Conservation (phyloP, 208 protist species). For the Leishmania amazonensis region DNA sequence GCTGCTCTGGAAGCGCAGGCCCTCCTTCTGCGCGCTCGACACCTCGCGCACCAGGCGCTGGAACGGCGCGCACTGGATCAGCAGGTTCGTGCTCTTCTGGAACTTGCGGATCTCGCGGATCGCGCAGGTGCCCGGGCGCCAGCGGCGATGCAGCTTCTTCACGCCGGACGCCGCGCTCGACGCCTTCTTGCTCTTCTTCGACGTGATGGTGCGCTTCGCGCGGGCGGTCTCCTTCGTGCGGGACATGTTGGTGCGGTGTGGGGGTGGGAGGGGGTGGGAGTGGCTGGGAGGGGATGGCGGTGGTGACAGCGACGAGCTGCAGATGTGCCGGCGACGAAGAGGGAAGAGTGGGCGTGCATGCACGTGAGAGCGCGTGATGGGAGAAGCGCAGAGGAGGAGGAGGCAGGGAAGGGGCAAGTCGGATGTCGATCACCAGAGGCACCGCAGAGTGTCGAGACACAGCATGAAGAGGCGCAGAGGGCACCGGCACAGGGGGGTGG, state of each 20-base stretch:
- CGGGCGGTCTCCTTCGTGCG: constrained; percentile 98
- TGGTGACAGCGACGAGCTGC: not conserved
- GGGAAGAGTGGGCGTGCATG: not conserved
- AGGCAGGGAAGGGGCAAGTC: not conserved
- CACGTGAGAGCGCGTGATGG: not conserved
- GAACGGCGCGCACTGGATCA: not conserved
- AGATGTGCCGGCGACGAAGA: not conserved
- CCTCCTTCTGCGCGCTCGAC: constrained; percentile 66
- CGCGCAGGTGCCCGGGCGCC: not conserved
- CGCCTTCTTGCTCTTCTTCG: constrained; percentile 97
- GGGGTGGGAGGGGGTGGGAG: not conserved
- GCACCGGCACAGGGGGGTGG: not conserved
- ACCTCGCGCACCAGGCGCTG: constrained; percentile 26
- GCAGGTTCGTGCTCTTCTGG: not conserved
- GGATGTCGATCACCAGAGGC: no score
- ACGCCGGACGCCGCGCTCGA: constrained; percentile 94
- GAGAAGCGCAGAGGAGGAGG: no score
- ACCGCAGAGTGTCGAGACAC: no score
- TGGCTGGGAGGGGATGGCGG: not conserved
- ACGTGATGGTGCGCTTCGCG: constrained; percentile 96
- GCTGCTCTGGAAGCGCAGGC: constrained; percentile 87
- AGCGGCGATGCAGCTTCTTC: constrained; percentile 89
- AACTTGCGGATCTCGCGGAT: constrained; percentile 42
- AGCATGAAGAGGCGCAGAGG: not conserved
- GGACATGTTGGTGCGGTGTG: constrained; percentile 78